Evolutionary conservation across 805 yeast genomes (phyloP).

Genomic region (Starmera caribaea): DNA sequence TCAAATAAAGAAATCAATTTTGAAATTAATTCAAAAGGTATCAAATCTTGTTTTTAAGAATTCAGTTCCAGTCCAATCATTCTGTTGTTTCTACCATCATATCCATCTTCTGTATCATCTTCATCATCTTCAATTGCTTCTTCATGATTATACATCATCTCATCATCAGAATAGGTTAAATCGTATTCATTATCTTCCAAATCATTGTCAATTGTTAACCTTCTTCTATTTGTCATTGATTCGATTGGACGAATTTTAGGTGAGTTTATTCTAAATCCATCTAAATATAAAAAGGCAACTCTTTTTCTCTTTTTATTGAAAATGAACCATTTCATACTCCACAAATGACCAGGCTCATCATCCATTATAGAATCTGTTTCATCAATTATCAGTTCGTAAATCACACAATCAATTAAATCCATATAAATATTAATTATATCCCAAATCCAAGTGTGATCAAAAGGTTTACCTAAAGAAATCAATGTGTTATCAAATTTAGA

Average conservation of each 20-base stretch:
- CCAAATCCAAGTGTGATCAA: conserved; percentile 64
- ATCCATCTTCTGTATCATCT: conserved; percentile 10
- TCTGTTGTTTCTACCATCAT: conserved; percentile 23
- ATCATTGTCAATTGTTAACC: conserved; percentile 26
- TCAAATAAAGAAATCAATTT: conserved; percentile 10
- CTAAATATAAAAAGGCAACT: conserved; percentile 76
- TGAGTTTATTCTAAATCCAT: conserved; percentile 35
- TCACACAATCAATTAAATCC: conserved; percentile 46
- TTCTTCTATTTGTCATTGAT: conserved; percentile 13
- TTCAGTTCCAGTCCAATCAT: conserved; percentile 21
- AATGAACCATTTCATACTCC: conserved; percentile 73
- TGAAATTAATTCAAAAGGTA: conserved; percentile 15
- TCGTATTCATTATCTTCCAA: conserved; percentile 36
- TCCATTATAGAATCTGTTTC: conserved; percentile 26
- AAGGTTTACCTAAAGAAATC: conserved; percentile 49
- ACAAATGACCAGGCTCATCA: conserved; percentile 29
- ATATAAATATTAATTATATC: conserved; percentile 77
- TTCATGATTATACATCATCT: conserved; percentile 24
- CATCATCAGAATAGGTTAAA: conserved; percentile 28
- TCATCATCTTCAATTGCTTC: conserved; percentile 21
- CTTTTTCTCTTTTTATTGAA: conserved; percentile 87
- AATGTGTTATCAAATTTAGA: conserved; percentile 71
- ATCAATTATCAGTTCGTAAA: conserved; percentile 54
- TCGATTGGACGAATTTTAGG: conserved; percentile 25
- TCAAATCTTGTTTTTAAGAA: not conserved